Evolutionary conservation across 2,329 filamentous ascomycete species (phyloP).

Genomic region (Ophiostoma perfectum): DNA sequence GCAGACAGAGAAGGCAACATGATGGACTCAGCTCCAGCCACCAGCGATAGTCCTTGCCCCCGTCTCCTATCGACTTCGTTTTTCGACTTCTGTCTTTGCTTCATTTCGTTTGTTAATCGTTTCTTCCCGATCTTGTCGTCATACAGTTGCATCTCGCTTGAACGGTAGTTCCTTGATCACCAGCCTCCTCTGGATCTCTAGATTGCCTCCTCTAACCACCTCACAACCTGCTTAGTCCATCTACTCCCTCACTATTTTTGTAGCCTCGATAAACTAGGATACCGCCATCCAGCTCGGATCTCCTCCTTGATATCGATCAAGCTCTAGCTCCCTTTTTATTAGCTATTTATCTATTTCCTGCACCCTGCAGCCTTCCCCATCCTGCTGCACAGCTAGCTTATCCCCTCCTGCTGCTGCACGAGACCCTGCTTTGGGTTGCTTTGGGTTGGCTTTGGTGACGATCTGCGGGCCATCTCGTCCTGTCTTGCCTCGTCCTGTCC

Average conservation of each 20-base stretch:
- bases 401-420: neutral
- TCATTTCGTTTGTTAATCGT: neutral
- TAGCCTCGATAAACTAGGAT: too few species aligned
- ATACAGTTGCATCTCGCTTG: too few species aligned
- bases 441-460: conserved; percentile 11
- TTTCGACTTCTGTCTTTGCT: neutral
- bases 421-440: conserved; percentile 12
- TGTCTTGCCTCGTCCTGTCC: neutral
- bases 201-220: too few species aligned
- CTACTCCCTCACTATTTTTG: neutral
- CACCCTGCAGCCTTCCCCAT: conserved; percentile 3
- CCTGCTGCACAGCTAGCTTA: neutral
- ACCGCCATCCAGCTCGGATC: neutral
- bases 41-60: neutral
- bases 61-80: neutral
- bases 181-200: too few species aligned
- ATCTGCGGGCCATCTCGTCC: neutral
- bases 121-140: neutral
- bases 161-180: too few species aligned
- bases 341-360: neutral
- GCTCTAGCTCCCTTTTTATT: neutral
- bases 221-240: neutral
- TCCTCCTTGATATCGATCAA: neutral
- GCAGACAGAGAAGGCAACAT: neutral
- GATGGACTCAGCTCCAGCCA: neutral